Evolutionary conservation across 345 rosid genomes (phyloP), one percentile per base, ranked within the genome.

Genomic region (Citrus inodora): DNA sequence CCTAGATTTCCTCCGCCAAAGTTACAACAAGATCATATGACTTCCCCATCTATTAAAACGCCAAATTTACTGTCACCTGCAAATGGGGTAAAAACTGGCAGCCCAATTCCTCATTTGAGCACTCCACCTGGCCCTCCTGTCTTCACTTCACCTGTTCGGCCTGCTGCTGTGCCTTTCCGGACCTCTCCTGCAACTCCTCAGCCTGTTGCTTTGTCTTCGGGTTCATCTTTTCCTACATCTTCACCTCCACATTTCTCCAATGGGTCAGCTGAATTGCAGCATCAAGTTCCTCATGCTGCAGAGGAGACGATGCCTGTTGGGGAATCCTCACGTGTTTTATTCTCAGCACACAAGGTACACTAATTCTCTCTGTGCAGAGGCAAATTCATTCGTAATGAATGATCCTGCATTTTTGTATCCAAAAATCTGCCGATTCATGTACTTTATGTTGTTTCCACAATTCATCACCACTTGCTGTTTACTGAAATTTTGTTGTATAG

Each of bases 91-190:
- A 88, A 82, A 83, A 77, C 85, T n/a, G 97, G 93, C 22, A 91
- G 94, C 78, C 87, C 91, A 9, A 51, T 85, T 74, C 88, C 97
- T 82, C 98, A 90, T 77, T 16, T 92, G 83, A 96, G 98, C 87
- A 94, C 95, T 33, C 97, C 98, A 0, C 98, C 97, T 30, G 97
- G 97, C 56, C 98, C 99, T 80, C 97, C 97, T 14, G 89, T 94
- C 27, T 96, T 96, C 80, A 86, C 83, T 70, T 89, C 97, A 22
- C 99, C 99, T 14, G 93, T 96, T 65, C 86, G 94, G 38, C 97
- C 97, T 58, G 97, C 99, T 77, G 93, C 97, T 80, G 97, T 94
- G 77, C 98, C 99, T 81, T 92, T 96, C 76, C 91, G 94, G 68
- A 89, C 92, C 30, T 91, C 97, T 13, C 99, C 97, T 48, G 88